Percentiles rank a stretch among this genome's conserved stretches.
Evolutionary conservation across 2,329 filamentous ascomycete genomes (phyloP).

Genomic region (Diplodia scrobiculata): DNA sequence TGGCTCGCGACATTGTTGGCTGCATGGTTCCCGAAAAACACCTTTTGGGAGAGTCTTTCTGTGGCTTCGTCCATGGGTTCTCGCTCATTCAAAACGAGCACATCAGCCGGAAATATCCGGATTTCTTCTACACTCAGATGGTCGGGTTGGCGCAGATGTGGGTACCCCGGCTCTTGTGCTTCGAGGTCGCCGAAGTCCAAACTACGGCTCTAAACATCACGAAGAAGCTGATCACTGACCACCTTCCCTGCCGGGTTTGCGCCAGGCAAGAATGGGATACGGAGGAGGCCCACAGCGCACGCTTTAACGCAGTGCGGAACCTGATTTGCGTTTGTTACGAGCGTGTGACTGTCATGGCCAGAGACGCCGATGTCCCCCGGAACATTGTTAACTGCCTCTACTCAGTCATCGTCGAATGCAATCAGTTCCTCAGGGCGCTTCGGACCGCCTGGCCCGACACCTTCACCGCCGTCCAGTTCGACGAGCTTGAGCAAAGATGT

Average conservation of each 20-base stretch:
- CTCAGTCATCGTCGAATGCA: conserved; percentile 8
- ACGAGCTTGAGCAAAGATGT: conserved; percentile 9
- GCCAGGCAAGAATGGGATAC: neutral
- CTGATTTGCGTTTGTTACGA: neutral
- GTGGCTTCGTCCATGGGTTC: conserved; percentile 35
- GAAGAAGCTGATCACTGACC: conserved; percentile 34
- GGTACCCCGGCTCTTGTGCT: conserved; percentile 37
- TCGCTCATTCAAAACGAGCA: conserved; percentile 33
- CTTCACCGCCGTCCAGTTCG: neutral
- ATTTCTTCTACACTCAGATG: conserved; percentile 35
- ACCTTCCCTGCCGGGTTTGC: neutral
- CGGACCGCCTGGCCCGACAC: neutral
- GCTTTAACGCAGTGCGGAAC: neutral
- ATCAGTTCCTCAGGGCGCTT: conserved; percentile 6
- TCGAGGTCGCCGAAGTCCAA: conserved; percentile 39
- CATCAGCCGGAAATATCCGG: conserved; percentile 33
- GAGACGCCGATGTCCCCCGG: conserved; percentile 6
- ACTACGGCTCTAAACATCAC: conserved; percentile 34
- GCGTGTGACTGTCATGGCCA: neutral
- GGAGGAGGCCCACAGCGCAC: neutral
- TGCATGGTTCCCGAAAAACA: conserved; percentile 33
- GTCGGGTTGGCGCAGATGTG: conserved; percentile 34
- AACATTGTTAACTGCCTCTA: conserved; percentile 11
- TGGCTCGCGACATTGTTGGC: conserved; percentile 35
- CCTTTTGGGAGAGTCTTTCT: conserved; percentile 30